Percentiles rank a stretch among this genome's conserved stretches.
phyloP scores from a whole-genome alignment of 495 filamentous ascomycete genomes.

The Venustampulla echinocandica region DNA sequence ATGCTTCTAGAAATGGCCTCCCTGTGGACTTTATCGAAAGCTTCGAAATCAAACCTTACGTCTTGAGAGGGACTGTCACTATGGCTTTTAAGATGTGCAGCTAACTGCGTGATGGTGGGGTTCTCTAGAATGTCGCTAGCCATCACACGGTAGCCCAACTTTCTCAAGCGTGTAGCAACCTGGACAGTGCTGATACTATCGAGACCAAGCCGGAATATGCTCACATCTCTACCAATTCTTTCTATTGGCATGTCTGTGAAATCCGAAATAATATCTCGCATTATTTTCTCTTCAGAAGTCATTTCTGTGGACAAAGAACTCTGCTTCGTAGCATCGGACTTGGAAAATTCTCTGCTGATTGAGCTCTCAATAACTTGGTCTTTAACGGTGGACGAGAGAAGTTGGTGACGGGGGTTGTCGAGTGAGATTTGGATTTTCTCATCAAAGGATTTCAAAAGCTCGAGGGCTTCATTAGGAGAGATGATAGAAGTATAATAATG shows the following conservation, averaged over 20 bases:
- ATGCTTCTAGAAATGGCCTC: slow-evolving; percentile 23
- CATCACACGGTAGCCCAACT: slow-evolving; percentile 43
- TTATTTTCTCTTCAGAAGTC: slow-evolving; percentile 37
- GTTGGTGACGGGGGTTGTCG: slow-evolving; percentile 23
- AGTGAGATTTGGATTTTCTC: slow-evolving; percentile 10
- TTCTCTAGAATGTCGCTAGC: slow-evolving; percentile 63
- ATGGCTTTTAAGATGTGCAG: slow-evolving; percentile 20
- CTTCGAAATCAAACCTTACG: slow-evolving; percentile 21
- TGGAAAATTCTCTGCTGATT: slow-evolving; percentile 6
- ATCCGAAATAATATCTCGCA: slow-evolving; percentile 48
- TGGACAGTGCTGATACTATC: slow-evolving; percentile 86
- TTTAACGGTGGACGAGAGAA: slow-evolving; percentile 30
- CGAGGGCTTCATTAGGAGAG: neutral
- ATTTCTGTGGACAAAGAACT: slow-evolving; percentile 27
- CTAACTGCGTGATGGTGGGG: slow-evolving; percentile 42
- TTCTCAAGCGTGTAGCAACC: slow-evolving; percentile 54
- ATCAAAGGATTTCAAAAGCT: slow-evolving; percentile 12
- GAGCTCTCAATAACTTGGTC: slow-evolving; percentile 27
- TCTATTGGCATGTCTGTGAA: slow-evolving; percentile 43
- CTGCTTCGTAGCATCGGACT: neutral
- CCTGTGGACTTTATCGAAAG: slow-evolving; percentile 36
- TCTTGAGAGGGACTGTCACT: neutral
- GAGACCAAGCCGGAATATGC: slow-evolving; percentile 75
- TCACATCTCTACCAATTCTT: slow-evolving; percentile 49
- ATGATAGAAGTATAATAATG: slow-evolving; percentile 30